phyloP scores from a whole-genome alignment of 2,329 filamentous ascomycete genomes.

The Aspergillus puulaauensis region DNA sequence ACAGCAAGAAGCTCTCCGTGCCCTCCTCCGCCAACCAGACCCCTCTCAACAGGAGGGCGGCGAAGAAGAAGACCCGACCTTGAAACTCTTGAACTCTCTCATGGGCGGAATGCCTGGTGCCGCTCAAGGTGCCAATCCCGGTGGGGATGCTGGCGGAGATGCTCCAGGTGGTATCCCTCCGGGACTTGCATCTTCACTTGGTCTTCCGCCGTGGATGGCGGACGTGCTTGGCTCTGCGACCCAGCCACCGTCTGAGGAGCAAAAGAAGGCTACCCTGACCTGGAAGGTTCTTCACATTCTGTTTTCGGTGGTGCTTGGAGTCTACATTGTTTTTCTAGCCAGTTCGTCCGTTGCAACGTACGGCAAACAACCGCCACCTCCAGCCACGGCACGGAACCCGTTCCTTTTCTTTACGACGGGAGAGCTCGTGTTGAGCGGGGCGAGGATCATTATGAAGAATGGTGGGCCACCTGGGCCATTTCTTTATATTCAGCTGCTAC shows the following conservation, averaged over 20 bases:
- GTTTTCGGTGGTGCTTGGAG: constrained; percentile 56
- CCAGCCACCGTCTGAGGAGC: constrained; percentile 37
- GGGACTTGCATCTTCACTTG: constrained; percentile 44
- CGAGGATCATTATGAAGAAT: constrained; percentile 33
- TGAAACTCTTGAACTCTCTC: constrained; percentile 38
- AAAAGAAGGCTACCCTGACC: constrained; percentile 36
- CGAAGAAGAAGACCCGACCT: constrained; percentile 36
- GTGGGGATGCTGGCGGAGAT: not conserved
- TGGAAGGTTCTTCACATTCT: constrained; percentile 61
- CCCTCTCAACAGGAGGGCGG: constrained; percentile 22
- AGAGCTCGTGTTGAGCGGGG: constrained; percentile 43
- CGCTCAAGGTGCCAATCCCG: not conserved
- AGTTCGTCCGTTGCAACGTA: constrained; percentile 37
- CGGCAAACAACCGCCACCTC: constrained; percentile 42
- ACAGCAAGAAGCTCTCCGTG: constrained; percentile 45
- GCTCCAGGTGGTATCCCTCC: constrained; percentile 4
- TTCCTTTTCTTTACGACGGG: constrained; percentile 49
- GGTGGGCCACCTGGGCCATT: constrained; percentile 27
- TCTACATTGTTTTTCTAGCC: constrained; percentile 50
- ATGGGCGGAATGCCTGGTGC: constrained; percentile 33
- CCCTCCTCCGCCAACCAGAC: constrained; percentile 35
- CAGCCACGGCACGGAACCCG: constrained; percentile 46
- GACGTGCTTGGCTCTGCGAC: constrained; percentile 39
- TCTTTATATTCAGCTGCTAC: constrained; percentile 38
- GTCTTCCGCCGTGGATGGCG: constrained; percentile 40